Evolutionary conservation across 371 early-diverging fungal genomes (phyloP), one percentile per base, ranked within the genome.

Genomic region (Funneliformis caledonium): DNA sequence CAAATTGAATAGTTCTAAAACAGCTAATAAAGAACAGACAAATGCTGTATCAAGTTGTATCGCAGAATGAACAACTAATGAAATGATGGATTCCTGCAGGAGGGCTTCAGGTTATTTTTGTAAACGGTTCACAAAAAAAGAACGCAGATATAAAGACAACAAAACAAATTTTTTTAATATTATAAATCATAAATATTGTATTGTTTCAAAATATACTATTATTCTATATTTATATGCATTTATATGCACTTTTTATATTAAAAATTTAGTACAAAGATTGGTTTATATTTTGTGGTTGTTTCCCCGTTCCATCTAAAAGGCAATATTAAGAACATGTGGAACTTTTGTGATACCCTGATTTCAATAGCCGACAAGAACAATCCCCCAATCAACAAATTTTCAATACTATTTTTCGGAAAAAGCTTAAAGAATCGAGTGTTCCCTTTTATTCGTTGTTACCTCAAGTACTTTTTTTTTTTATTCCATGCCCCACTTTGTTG

Each of bases 391-490:
- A 65, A 65, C 26, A 11, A 33, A 11, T 31, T 65, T 6, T 33
- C 9, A 60, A n/a, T 60, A 22, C 60, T 60, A 60, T 60, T 60
- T 60, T 60, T 16, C 22, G 22, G 22, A 60, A 60, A 60, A 60
- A 60, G 60, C 60, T n/a, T 60, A 60, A 60, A 37, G 37, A 37
- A 37, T 64, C 22, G 26, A 22, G 31, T 12, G 26, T 64, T 64
- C 64, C 64, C 26, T 37, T 64, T 64, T 65, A 16, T 65, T 65
- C 64, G 33, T 64, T 64, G 22, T 64, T 31, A 64, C 64, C 64
- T 64, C n/a, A 64, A 64, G 64, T 22, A 64, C 64, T 37, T 65
- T 65, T 65, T 65, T 65, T 14, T 22, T 22, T 22, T n/a, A 16
- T 16, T n/a, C 16, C 60, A 22, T 33, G 65, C 26, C 37, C 65